A percentile compares a stretch with the other conserved stretches of the same genome.
Evolutionary conservation across 768 basidiomycete species (phyloP).

Genomic region (Cystofilobasidium bisporidii): DNA sequence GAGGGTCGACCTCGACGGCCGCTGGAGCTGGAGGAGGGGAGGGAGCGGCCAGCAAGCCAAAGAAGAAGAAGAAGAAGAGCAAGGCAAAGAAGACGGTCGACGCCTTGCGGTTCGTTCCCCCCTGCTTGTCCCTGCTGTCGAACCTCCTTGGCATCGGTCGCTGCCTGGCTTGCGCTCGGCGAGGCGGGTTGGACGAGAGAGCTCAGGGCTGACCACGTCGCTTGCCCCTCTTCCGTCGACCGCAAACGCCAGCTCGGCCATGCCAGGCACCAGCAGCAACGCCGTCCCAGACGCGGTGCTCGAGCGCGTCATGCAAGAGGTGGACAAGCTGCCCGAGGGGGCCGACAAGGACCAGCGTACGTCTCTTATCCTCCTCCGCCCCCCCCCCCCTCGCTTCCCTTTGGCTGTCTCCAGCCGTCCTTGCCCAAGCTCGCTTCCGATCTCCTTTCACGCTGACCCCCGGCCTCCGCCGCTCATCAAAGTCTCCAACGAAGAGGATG

Average conservation of each 20-base stretch:
- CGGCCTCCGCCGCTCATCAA: no score
- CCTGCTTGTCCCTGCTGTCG: neutral
- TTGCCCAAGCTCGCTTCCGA: no score
- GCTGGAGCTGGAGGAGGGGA: no score
- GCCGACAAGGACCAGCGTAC: conserved; percentile 42
- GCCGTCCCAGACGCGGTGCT: conserved; percentile 45
- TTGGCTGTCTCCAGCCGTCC: no score
- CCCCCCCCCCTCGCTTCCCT: neutral
- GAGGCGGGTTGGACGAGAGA: no score
- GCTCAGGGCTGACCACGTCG: no score
- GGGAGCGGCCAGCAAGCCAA: neutral
- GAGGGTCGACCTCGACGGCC: neutral
- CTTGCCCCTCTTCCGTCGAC: neutral
- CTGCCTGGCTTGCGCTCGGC: no score
- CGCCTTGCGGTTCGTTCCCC: neutral
- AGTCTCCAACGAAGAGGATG: conserved; percentile 46
- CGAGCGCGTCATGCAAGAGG: conserved; percentile 57
- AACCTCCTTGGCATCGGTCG: no score
- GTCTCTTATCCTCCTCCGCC: neutral
- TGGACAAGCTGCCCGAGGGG: conserved; percentile 52
- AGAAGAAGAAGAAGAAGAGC: conserved; percentile 6
- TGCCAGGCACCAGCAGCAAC: conserved; percentile 25
- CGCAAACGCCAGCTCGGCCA: neutral
- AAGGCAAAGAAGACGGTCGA: neutral
- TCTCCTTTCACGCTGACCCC: neutral